Conservation (phyloP, 768 basidiomycete genomes). For the Stropharia rugosoannulata region DNA sequence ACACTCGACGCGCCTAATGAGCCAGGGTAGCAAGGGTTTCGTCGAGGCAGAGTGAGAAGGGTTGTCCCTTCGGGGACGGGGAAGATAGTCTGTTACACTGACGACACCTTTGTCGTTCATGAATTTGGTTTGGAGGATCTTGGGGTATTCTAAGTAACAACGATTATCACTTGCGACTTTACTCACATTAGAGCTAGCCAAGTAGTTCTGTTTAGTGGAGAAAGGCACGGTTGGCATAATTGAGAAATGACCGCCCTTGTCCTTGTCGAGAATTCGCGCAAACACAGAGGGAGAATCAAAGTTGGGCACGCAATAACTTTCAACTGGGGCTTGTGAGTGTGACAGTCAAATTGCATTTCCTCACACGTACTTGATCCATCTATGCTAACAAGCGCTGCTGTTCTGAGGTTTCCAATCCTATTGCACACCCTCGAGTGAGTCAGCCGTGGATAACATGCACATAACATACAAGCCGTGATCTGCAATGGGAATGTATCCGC, state of each 20-base stretch:
- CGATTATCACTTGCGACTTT: background rate
- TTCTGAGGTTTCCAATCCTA: slow-evolving; percentile 83
- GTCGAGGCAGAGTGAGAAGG: slow-evolving; percentile 30
- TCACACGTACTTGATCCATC: slow-evolving; percentile 70
- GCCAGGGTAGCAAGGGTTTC: slow-evolving; percentile 78
- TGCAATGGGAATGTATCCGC: slow-evolving; percentile 73
- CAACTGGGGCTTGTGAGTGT: slow-evolving; percentile 48
- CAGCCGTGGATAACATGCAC: background rate
- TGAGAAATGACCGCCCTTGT: slow-evolving; percentile 93
- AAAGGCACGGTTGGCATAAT: slow-evolving; percentile 73
- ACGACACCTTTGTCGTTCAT: slow-evolving; percentile 88
- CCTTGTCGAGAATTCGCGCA: slow-evolving; percentile 84
- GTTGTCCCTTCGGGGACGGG: slow-evolving; percentile 50
- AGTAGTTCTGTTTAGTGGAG: slow-evolving; percentile 78
- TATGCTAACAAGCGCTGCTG: slow-evolving; percentile 79
- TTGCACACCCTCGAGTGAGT: background rate
- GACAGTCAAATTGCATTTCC: background rate
- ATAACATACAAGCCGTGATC: slow-evolving; percentile 74
- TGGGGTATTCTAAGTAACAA: background rate
- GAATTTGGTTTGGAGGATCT: slow-evolving; percentile 91
- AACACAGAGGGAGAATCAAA: slow-evolving; percentile 95
- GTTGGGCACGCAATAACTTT: slow-evolving; percentile 90
- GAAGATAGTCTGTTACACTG: slow-evolving; percentile 83
- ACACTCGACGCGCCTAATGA: slow-evolving; percentile 82
- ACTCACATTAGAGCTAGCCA: slow-evolving; percentile 78